Base-by-base conservation (phyloP, 177 flowering plant species). In the Tripterygium wilfordii region DNA sequence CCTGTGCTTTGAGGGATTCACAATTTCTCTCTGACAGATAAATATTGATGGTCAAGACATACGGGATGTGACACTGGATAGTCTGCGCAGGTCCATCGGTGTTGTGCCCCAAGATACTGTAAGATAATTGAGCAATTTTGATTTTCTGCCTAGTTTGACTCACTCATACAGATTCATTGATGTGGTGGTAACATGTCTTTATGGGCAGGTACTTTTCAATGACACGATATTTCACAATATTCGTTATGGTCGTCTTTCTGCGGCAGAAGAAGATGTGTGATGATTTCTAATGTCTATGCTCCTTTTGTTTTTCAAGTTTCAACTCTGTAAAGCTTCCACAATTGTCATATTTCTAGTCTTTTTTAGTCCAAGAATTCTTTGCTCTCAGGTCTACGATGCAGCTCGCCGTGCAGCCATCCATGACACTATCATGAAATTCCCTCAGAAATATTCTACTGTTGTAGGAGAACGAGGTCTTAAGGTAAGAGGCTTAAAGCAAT, bases 401-500 rank as follows among this genome's bases (percentile, higher is more conserved):
- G 99, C 99, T 62, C 73, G 82, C 3, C 79, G 54, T 51, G 99
- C 99, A 43, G 81, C 96, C 20, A 89, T 92, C 61, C 99, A 92
- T 74, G 97, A 89, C 29, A 84, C 97, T 21, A 86, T 92, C 48
- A 82, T 89, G 94, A 78, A 63, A 0, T 92, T 92, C 67, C 97
- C 99, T 12, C 78, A 76, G 6, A 75, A 83, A 57, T 92, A 92
- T 67, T 68, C 74, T 8, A 92, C 99, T 38, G 60, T 88, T 35
- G 99, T 89, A 14, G 99, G 99, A 36, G 99, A 92, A 71, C 79
- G 99, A 19, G 99, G 99, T 22, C 95, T 92, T 22, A 92, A 92
- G 96, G 99, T 92, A 32, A 65, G 80, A 48, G 16, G 18, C 13
- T 5, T 50, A 35, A 12, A 26, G 23, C 23, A 20, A 13, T 45